Conservation (phyloP, 164 flowering plant genomes). For the Umbilicus rupestris region DNA sequence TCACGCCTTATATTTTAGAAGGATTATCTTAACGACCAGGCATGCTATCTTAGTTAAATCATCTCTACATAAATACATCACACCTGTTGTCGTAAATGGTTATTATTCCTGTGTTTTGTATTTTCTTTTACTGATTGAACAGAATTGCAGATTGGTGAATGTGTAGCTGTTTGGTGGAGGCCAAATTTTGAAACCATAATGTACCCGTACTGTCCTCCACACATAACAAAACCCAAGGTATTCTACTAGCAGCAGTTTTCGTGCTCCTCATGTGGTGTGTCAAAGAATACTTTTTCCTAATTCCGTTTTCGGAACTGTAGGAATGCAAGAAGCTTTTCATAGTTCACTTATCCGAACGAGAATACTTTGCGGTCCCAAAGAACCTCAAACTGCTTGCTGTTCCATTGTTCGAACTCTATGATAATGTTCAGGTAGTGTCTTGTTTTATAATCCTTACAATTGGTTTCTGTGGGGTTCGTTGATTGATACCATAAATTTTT, state of each 20-base stretch:
- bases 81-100: neutral
- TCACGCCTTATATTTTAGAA: neutral
- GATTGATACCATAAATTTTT: neutral
- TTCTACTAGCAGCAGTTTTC: neutral
- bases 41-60: neutral
- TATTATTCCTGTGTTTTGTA: neutral
- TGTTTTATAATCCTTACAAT: neutral
- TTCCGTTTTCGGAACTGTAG: constrained; percentile 27
- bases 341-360: constrained; percentile 90
- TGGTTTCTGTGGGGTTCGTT: too few species aligned
- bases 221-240: constrained; percentile 96
- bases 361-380: constrained; percentile 95
- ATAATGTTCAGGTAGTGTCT: constrained; percentile 80
- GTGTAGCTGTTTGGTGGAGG: constrained; percentile 99
- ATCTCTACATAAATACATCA: neutral
- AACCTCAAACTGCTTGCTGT: constrained; percentile 94
- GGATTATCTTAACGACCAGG: neutral
- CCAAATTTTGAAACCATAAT: constrained; percentile 93
- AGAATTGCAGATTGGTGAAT: constrained; percentile 88
- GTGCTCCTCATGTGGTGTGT: neutral
- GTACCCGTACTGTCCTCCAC: constrained; percentile 99
- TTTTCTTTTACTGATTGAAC: neutral
- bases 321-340: constrained; percentile 93
- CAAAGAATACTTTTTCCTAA: neutral
- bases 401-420: constrained; percentile 78